Evolutionary conservation across 2,329 filamentous ascomycete genomes (phyloP), one percentile per base, ranked within the genome.

Genomic region (Zarea fungicola): DNA sequence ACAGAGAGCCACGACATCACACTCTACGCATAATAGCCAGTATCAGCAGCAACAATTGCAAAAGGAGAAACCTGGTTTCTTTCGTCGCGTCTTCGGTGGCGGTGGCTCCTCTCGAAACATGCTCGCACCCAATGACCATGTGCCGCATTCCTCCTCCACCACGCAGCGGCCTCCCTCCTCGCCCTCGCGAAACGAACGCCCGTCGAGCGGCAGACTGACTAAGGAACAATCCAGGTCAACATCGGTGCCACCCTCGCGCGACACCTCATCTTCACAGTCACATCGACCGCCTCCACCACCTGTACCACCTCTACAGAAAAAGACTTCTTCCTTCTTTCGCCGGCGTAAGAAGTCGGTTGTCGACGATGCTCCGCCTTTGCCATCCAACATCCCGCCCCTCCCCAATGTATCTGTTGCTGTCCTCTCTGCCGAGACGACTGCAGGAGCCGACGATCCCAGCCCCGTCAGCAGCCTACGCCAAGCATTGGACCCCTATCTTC

Each of bases 301-400:
- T 6, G 46, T 48, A 18, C 46, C 46, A 16, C 68, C 72, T 18
- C 71, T 96, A 44, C 87, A 88, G 59, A 96, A 96, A 73, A 96
- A 96, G 66, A 81, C 89, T 4, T 95, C 92, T 1, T 92, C 89
- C 1, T 97, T 99, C 70, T 97, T 97, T 71, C 81, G 93, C 54
- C 80, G 93, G 52, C 81, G 91, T 54, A 97, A 97, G 78, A 95
- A 92, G 77, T 96, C 91, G 5, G 69, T 89, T 28, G 80, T 82
- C 13, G 90, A 95, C 54, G 76, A 80, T 19, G 77, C 77, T 32
- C 82, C 85, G 28, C 82, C 85, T 8, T 66, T 84, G 25, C 78
- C 77, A 51, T 74, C 63, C 52, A 70, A 66, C 58, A 67, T 65
- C 31, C 65, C 68, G 6, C 67, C 70, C 1, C 55, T 72, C 43